These are phyloP conservation scores for Antitrichia curtipendula DNA, from an alignment of 225 moss, liverwort and hornwort genomes.

Conservation along the genomic window DNA sequence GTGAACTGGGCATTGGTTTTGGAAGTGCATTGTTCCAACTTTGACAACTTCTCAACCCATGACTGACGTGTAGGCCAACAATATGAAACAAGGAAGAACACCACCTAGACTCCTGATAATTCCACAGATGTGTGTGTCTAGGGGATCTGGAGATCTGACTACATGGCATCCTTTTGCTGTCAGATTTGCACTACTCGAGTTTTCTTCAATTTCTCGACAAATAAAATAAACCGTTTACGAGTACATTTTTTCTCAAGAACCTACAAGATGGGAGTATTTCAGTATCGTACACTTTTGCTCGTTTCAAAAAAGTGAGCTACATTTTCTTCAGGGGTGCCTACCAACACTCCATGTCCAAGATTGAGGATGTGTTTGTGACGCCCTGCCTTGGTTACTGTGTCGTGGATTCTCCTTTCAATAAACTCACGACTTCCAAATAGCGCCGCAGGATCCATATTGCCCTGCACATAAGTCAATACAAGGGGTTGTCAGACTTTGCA, in stretches of 20 bases:
- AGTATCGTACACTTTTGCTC: slow-evolving; percentile 66
- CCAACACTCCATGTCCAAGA: slow-evolving; percentile 90
- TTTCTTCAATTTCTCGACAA: neutral
- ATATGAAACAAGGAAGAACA: neutral
- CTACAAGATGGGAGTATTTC: neutral
- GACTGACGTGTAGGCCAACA: neutral
- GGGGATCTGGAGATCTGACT: neutral
- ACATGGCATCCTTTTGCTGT: neutral
- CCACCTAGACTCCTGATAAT: neutral
- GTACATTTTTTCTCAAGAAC: neutral
- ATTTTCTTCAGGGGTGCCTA: slow-evolving; percentile 91
- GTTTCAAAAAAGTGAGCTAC: slow-evolving; percentile 97
- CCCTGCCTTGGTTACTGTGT: slow-evolving; percentile 84
- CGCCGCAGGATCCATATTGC: slow-evolving; percentile 84
- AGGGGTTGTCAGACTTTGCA: neutral
- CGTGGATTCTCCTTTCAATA: slow-evolving; percentile 60
- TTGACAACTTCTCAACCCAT: too few relatives aligned
- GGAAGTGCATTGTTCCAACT: neutral
- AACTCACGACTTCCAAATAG: slow-evolving; percentile 74
- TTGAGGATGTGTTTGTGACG: slow-evolving; percentile 84
- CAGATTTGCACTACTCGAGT: neutral
- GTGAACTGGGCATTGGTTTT: slow-evolving; percentile 36
- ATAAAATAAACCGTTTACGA: too few relatives aligned
- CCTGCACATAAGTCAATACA: slow-evolving; percentile 12
- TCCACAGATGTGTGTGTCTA: neutral